Base-by-base conservation (phyloP, 768 basidiomycete genomes). In the Macrocybe gigantea region DNA sequence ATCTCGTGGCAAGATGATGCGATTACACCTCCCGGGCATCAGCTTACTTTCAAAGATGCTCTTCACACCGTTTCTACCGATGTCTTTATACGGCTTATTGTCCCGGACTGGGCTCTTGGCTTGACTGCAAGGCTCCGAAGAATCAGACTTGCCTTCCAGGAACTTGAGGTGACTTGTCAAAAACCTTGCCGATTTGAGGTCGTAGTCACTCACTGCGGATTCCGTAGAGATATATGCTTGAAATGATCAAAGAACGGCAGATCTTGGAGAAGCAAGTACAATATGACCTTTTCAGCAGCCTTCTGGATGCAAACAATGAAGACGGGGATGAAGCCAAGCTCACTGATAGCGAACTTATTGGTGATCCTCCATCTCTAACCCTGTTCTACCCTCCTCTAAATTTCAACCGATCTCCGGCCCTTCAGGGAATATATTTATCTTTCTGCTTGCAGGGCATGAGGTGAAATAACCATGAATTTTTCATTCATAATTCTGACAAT, bases 381-480 rank as follows among this genome's bases (percentile, higher is more conserved):
- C 8, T 31, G 5, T 36, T 37, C 10, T 9, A 32, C 6, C 31
- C 6, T 29, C 37, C 31, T 33, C 50, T 22, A 33, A 9, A 47
- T 30, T 31, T 36, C 10, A 5, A 36, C 34, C 29, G 8, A 32
- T 38, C 10, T 22, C 22, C 22, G 22, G 4, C 2, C 22, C 22
- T 5, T 41, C 40, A 68, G 73, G 69, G 14, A 76, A 76, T 55
- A 66, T 74, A n/a, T 76, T 70, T 45, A 69, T 74, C 13, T 76
- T 74, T 49, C 55, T 83, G n/a, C 58, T 85, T 14, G 83, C 82
- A 15, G 81, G 82, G 7, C 78, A 82, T 49, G 81, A 81, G 65
- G 78, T 78, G 48, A 13, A 10, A 32, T 7, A 22, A 12, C 12
- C 22, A n/a, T 12, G 30, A 2, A n/a, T 13, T 33, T 5, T 34